Conservation (phyloP, 306 rosid species). For the barrel medic (Medicago truncatula) region MtrunA17r5.0-ANR NC_053045.1:38658501-38659000, state of each 20-base stretch:
- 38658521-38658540: conserved; percentile 86
- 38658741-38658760: not conserved
- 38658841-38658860: conserved; percentile 53
- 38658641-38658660: conserved; percentile 46
- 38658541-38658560: conserved; percentile 78
- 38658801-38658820: conserved; percentile 48
- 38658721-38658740: not conserved
- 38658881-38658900: not conserved
- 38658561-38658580: conserved; percentile 62
- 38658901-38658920: not conserved
- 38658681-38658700: not conserved
- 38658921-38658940: too few species aligned
- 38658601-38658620: conserved; percentile 56
- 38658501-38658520: conserved; percentile 70
- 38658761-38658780: conserved; percentile 48
- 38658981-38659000: too few species aligned
- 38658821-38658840: conserved; percentile 44
- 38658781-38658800: conserved; percentile 44
- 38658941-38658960: too few species aligned
- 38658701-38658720: conserved; percentile 42
- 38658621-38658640: conserved; percentile 46
- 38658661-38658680: too few species aligned
- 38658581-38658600: conserved; percentile 56
- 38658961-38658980: too few species aligned
- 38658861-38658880: conserved; percentile 47